A percentile compares a stretch with the other conserved stretches of the same genome.
Evolutionary conservation across 257 asterid genomes (phyloP).

Genomic region (Solanum pinnatisectum): DNA sequence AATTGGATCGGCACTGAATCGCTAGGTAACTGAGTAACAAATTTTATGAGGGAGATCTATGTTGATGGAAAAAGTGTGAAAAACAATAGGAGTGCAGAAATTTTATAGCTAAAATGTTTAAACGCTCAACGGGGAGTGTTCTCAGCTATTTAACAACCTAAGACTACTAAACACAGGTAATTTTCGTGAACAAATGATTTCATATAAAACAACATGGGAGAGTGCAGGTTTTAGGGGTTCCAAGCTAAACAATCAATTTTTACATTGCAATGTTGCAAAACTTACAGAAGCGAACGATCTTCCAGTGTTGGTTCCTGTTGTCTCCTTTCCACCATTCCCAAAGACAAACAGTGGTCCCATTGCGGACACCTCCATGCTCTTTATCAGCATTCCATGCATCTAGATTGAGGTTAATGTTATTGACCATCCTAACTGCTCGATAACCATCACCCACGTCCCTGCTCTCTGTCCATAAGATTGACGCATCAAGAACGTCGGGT

Average conservation of each 20-base stretch:
- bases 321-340: constrained; percentile 98
- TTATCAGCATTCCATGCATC: constrained; percentile 83
- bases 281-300: constrained; percentile 72
- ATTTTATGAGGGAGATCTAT: background rate
- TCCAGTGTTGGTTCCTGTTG: constrained; percentile 80
- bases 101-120: background rate
- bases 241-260: background rate
- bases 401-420: constrained; percentile 60
- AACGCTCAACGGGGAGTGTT: background rate
- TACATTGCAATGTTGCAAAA: constrained; percentile 6
- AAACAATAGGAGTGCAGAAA: background rate
- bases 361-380: constrained; percentile 76
- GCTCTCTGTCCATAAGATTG: constrained; percentile 89
- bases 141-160: background rate
- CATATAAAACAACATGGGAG: background rate
- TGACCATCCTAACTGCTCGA: constrained; percentile 73
- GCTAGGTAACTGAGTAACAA: background rate
- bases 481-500: constrained; percentile 62
- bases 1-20: background rate
- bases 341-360: constrained; percentile 71
- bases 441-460: constrained; percentile 66
- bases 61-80: background rate
- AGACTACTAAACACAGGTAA: background rate
- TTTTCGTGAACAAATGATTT: background rate
- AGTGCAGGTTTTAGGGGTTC: background rate